Evolutionary conservation across 2,329 filamentous ascomycete genomes (phyloP).

Genomic region (Beauveria asiatica): DNA sequence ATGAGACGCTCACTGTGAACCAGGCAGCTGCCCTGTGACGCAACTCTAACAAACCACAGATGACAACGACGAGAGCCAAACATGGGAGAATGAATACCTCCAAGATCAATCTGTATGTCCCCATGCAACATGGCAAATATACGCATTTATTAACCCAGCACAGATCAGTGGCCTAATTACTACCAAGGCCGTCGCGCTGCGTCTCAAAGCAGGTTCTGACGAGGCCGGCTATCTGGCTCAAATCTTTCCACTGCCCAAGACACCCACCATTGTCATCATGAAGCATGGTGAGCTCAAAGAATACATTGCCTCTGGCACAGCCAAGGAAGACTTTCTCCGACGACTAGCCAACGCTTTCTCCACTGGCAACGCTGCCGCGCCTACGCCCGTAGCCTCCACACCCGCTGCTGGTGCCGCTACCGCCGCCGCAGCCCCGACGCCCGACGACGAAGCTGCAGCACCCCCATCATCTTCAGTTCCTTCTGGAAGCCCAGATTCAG

Average conservation of each 20-base stretch:
- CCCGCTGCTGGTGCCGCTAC: conserved; percentile 10
- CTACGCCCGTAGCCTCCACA: conserved; percentile 13
- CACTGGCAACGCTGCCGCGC: background rate
- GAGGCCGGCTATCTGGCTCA: conserved; percentile 76
- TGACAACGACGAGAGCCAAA: conserved; percentile 55
- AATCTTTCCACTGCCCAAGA: conserved; percentile 70
- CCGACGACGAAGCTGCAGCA: conserved; percentile 10
- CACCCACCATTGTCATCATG: conserved; percentile 74
- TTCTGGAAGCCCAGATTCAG: conserved; percentile 17
- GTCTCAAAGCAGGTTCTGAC: conserved; percentile 62
- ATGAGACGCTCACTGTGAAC: conserved; percentile 18
- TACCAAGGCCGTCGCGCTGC: conserved; percentile 59
- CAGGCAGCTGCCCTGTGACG: conserved; percentile 12
- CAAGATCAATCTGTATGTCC: conserved; percentile 43
- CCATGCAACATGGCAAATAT: background rate
- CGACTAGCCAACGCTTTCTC: conserved; percentile 28
- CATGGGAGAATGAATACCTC: conserved; percentile 66
- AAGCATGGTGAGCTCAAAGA: conserved; percentile 70
- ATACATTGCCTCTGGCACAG: conserved; percentile 58
- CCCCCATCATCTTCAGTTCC: conserved; percentile 16
- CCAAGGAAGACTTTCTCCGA: conserved; percentile 57
- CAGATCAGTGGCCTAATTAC: conserved; percentile 50
- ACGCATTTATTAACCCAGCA: conserved; percentile 10
- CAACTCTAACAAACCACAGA: conserved; percentile 38
- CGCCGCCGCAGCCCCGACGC: conserved; percentile 5